phyloP scores from a whole-genome alignment of 169 alveolate species.

The Cryptosporidium baileyi region DNA sequence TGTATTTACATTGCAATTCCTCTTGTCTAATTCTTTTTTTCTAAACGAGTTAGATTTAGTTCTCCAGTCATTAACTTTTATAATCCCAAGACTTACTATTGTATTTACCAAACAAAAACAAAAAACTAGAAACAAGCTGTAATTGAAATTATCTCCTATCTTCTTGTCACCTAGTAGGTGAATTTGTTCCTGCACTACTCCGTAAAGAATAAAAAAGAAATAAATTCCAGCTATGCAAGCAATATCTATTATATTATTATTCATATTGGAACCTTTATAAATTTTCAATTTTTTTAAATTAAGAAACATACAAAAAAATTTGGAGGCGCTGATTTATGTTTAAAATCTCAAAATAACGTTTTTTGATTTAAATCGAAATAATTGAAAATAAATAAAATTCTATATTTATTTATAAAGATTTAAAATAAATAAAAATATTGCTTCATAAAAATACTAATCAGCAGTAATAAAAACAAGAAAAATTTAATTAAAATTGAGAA shows the following conservation, averaged over 20 bases:
- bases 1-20: background rate
- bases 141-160: conserved; percentile 24
- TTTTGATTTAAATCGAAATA: too few species aligned
- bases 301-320: too few species aligned
- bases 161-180: conserved; percentile 32
- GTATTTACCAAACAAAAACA: conserved; percentile 67
- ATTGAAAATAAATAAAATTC: too few species aligned
- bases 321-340: too few species aligned
- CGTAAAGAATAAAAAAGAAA: conserved; percentile 56
- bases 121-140: conserved; percentile 43
- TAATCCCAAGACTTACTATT: conserved; percentile 31
- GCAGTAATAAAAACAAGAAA: too few species aligned
- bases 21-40: background rate
- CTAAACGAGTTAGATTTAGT: background rate
- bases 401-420: too few species aligned
- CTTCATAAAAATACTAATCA: too few species aligned
- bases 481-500: too few species aligned
- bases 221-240: conserved; percentile 30
- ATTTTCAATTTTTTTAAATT: too few species aligned
- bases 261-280: conserved; percentile 14
- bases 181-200: conserved; percentile 41
- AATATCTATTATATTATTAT: conserved; percentile 8
- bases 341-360: too few species aligned
- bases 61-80: background rate
- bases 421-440: too few species aligned